Percentiles rank a stretch among this genome's conserved stretches.
These are phyloP conservation scores for Syncephalastrum monosporum DNA, from an alignment of 371 early-diverging fungal genomes.

Conservation along the genomic window DNA sequence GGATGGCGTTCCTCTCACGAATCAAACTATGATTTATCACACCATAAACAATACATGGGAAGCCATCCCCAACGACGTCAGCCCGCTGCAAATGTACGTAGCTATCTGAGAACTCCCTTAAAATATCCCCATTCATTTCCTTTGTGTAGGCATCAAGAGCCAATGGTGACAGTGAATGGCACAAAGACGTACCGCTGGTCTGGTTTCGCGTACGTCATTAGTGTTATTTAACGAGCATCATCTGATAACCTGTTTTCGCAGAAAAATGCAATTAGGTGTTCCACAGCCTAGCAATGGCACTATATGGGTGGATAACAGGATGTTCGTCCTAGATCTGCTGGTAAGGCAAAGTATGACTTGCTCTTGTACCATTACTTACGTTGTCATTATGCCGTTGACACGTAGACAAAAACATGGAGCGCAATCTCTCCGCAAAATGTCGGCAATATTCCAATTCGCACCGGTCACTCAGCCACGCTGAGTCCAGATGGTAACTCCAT, in stretches of 20 bases:
- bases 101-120: neutral
- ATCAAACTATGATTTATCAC: slow-evolving; percentile 14
- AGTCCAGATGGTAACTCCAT: slow-evolving; percentile 11
- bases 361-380: neutral
- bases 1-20: slow-evolving; percentile 3
- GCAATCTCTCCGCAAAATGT: too few species aligned
- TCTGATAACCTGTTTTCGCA: too few species aligned
- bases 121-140: neutral
- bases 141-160: slow-evolving; percentile 9
- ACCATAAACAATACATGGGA: slow-evolving; percentile 12
- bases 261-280: too few species aligned
- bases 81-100: neutral
- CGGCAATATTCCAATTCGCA: neutral
- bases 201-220: neutral
- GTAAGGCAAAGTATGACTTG: neutral
- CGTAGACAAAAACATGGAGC: neutral
- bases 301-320: too few species aligned
- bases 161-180: slow-evolving; percentile 11
- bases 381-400: neutral
- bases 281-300: too few species aligned
- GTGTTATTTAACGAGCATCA: neutral
- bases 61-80: slow-evolving; percentile 3
- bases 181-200: slow-evolving; percentile 2
- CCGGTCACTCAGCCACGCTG: slow-evolving; percentile 16
- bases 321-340: neutral